Conservation (phyloP, 2,329 filamentous ascomycete species). For the Pestalotiopsis sp. region DNA sequence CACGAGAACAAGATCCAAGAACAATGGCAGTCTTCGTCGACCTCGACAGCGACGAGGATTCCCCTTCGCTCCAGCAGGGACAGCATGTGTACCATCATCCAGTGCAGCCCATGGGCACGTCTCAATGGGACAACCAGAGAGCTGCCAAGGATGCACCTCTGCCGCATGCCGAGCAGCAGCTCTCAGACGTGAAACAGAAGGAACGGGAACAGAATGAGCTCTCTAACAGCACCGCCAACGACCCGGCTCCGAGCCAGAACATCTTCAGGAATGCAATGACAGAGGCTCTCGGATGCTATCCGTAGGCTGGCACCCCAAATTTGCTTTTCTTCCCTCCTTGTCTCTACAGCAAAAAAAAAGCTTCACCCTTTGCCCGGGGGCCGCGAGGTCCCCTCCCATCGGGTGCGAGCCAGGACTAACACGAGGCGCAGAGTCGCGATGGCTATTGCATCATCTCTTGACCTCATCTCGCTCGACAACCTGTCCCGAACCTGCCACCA, state of each 20-base stretch:
- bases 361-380: not conserved
- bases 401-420: conserved; percentile 19
- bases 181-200: not conserved
- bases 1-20: not conserved
- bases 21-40: conserved; percentile 37
- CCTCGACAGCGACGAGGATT: conserved; percentile 33
- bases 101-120: conserved; percentile 17
- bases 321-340: conserved; percentile 24
- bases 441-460: conserved; percentile 75
- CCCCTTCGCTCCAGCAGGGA: conserved; percentile 20
- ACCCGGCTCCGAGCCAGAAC: conserved; percentile 34
- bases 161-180: conserved; percentile 5
- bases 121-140: conserved; percentile 26
- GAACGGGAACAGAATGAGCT: conserved; percentile 9
- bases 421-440: conserved; percentile 66
- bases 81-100: conserved; percentile 9
- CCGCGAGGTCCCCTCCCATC: not conserved
- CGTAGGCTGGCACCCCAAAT: conserved; percentile 54
- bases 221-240: conserved; percentile 5
- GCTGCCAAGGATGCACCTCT: conserved; percentile 17
- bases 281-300: conserved; percentile 67
- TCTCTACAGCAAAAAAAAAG: conserved; percentile 13
- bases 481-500: conserved; percentile 82
- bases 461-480: conserved; percentile 84
- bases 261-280: conserved; percentile 63